These are phyloP conservation scores for Candida verbasci DNA, from an alignment of 805 yeast species.

Conservation along the genomic window DNA sequence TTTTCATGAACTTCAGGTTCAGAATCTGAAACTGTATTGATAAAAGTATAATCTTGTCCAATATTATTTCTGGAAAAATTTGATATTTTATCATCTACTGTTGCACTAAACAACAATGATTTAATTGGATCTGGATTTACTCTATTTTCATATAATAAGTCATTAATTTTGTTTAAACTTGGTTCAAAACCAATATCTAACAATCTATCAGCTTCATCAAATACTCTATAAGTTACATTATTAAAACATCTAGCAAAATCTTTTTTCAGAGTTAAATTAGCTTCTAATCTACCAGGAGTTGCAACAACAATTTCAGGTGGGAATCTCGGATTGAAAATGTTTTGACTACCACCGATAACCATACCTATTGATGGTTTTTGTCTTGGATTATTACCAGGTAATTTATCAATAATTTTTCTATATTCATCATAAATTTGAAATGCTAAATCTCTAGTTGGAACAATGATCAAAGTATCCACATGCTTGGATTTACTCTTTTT, in stretches of 20 bases:
- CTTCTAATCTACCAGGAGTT: slow-evolving; percentile 84
- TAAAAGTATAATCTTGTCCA: slow-evolving; percentile 50
- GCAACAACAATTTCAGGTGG: slow-evolving; percentile 70
- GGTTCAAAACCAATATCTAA: slow-evolving; percentile 77
- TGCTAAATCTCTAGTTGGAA: slow-evolving; percentile 92
- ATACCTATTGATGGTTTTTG: slow-evolving; percentile 36
- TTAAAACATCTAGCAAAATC: slow-evolving; percentile 45
- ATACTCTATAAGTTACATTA: slow-evolving; percentile 58
- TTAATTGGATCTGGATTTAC: slow-evolving; percentile 39
- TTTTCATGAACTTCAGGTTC: slow-evolving; percentile 75
- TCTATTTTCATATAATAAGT: slow-evolving; percentile 37
- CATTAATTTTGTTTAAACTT: slow-evolving; percentile 56
- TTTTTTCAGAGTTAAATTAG: slow-evolving; percentile 37
- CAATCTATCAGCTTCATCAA: slow-evolving; percentile 90
- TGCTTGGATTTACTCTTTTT: slow-evolving; percentile 21
- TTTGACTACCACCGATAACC: slow-evolving; percentile 64
- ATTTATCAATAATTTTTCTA: slow-evolving; percentile 33
- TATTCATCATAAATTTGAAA: slow-evolving; percentile 71
- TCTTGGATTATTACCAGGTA: slow-evolving; percentile 14
- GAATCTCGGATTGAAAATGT: slow-evolving; percentile 19
- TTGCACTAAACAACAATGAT: slow-evolving; percentile 82
- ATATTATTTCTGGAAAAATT: slow-evolving; percentile 58
- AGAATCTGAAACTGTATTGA: slow-evolving; percentile 71
- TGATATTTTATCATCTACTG: slow-evolving; percentile 67
- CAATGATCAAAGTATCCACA: slow-evolving; percentile 55